phyloP scores from a whole-genome alignment of 2,329 filamentous ascomycete species.

The Mariannaea elegans region DNA sequence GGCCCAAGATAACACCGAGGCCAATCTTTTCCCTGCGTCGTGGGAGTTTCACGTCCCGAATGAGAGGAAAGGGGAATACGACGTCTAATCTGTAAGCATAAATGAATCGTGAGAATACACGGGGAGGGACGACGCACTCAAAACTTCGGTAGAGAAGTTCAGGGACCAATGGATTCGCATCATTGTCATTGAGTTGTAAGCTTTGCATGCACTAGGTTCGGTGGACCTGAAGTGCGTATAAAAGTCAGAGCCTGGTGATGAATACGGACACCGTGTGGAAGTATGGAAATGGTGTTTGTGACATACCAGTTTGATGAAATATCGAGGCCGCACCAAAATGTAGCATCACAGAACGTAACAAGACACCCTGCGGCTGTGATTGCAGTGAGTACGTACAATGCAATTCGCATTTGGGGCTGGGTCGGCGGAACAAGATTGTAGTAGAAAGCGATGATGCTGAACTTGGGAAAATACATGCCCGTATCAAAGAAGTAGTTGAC shows the following conservation, averaged over 20 bases:
- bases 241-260: too few species aligned
- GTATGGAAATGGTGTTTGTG: background rate
- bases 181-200: constrained; percentile 27
- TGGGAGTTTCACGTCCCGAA: constrained; percentile 26
- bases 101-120: too few species aligned
- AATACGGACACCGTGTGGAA: too few species aligned
- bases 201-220: constrained; percentile 19
- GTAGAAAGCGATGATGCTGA: constrained; percentile 38
- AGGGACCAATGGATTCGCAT: constrained; percentile 35
- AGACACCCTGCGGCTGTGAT: constrained; percentile 26
- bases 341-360: constrained; percentile 28
- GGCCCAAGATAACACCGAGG: constrained; percentile 27
- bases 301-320: constrained; percentile 35
- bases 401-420: constrained; percentile 27
- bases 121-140: constrained; percentile 23
- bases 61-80: constrained; percentile 32
- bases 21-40: constrained; percentile 33
- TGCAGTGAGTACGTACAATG: constrained; percentile 22
- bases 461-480: constrained; percentile 38
- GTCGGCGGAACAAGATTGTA: constrained; percentile 31
- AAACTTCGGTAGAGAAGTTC: constrained; percentile 33
- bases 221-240: background rate
- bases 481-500: constrained; percentile 39
- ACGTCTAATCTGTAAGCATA: constrained; percentile 20
- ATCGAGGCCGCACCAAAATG: constrained; percentile 36